phyloP scores from a whole-genome alignment of 2,329 filamentous ascomycete species.

The Botrytis deweyae region DNA sequence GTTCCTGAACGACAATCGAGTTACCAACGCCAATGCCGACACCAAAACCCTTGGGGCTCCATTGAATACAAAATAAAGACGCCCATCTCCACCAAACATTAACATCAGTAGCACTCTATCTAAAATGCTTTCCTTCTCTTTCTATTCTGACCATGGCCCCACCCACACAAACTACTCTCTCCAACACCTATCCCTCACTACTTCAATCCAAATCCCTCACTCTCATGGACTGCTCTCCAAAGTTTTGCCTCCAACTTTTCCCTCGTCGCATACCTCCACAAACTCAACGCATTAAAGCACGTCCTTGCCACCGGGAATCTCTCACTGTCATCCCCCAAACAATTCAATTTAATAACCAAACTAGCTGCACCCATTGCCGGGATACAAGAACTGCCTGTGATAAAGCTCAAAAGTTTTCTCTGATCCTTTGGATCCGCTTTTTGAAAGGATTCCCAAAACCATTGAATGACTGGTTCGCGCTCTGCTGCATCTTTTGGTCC shows the following conservation, averaged over 20 bases:
- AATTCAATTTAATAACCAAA: slow-evolving; percentile 72
- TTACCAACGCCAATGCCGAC: slow-evolving; percentile 9
- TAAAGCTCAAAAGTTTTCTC: slow-evolving; percentile 76
- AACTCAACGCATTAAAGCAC: slow-evolving; percentile 81
- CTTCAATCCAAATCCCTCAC: slow-evolving; percentile 89
- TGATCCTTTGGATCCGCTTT: slow-evolving; percentile 65
- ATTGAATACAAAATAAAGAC: slow-evolving; percentile 21
- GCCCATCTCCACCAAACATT: slow-evolving; percentile 6
- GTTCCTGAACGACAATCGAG: not conserved
- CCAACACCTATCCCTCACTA: slow-evolving; percentile 40
- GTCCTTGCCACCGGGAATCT: slow-evolving; percentile 84
- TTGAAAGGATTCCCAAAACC: slow-evolving; percentile 88
- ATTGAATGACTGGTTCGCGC: slow-evolving; percentile 66
- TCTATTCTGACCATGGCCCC: not conserved
- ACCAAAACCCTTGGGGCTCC: slow-evolving; percentile 11
- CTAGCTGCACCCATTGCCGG: slow-evolving; percentile 84
- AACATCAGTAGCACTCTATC: not conserved
- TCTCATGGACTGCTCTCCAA: slow-evolving; percentile 85
- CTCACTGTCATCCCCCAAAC: slow-evolving; percentile 69
- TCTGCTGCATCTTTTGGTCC: slow-evolving; percentile 53
- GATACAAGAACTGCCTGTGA: slow-evolving; percentile 87
- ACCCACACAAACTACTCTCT: not conserved
- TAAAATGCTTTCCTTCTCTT: slow-evolving; percentile 3
- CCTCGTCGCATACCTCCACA: slow-evolving; percentile 69
- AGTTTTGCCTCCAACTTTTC: slow-evolving; percentile 69